Evolutionary conservation across 225 moss, liverwort and hornwort species (phyloP), one percentile per base, ranked within the genome.

Genomic region (Pseudisothecium myosuroides): DNA sequence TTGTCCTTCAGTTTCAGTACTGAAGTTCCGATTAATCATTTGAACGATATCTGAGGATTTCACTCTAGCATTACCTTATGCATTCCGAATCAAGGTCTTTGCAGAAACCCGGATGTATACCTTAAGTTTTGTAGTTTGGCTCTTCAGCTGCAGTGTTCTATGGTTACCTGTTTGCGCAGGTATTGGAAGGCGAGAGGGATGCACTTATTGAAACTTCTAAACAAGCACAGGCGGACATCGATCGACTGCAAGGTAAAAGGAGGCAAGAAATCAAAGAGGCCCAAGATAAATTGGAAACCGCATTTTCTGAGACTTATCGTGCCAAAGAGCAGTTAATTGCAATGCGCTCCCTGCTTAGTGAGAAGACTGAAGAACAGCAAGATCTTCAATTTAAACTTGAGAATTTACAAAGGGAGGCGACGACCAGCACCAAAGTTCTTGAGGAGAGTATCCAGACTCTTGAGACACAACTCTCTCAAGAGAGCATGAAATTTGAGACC

Each of bases 141-240:
- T 67, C 60, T 67, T 88, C 41, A 77, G 34, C 80, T 83, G 56
- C 59, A 65, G 72, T 79, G 47, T 91, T 55, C 13, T 43, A 81
- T 71, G 76, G 45, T 65, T 45, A 41, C 86, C 60, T 88, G 80
- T 61, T 77, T 47, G 81, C 43, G 50, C 86, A 94, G 94, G 85
- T 94, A 67, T 83, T 94, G 74, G 93, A 94, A 91, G 94, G 94
- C 27, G 93, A 94, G 88, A 93, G 91, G 80, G 94, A 94, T 81
- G 94, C 94, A 61, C 90, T 94, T 45, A 93, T 94, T 67, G 93
- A 94, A 84, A 94, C 94, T 83, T 87, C 93, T 80, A 93, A 89
- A 88, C 94, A 94, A 91, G 91, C 93, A 52, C 94, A 94, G 87
- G 93, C 94, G 37, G 94, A 94, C 61, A 94, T 94, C 22, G 94